phyloP scores from a whole-genome alignment of 805 yeast genomes.

The Hemisphaericaspora nanyangensis region DNA sequence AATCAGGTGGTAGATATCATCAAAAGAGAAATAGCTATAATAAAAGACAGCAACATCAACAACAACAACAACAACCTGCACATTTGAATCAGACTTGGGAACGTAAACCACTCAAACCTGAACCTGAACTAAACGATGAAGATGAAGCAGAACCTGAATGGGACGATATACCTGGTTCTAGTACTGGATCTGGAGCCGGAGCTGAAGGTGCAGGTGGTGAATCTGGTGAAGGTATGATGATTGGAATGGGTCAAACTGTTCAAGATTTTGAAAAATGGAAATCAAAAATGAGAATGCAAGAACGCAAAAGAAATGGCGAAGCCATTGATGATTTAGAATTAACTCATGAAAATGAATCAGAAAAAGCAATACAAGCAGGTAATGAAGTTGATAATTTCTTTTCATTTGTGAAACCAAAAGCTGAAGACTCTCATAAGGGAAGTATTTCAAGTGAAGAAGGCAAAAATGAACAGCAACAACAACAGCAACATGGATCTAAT shows the following conservation, averaged over 20 bases:
- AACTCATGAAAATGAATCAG: conserved; percentile 11
- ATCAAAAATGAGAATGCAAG: conserved; percentile 48
- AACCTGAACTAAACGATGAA: conserved; percentile 18
- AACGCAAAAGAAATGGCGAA: conserved; percentile 45
- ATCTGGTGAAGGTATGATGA: conserved; percentile 9
- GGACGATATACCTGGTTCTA: conserved; percentile 19
- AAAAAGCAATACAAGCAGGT: conserved; percentile 27
- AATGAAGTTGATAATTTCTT: conserved; percentile 44
- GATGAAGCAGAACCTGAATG: conserved; percentile 39
- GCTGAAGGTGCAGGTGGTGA: conserved; percentile 17
- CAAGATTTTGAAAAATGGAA: conserved; percentile 62
- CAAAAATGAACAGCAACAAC: conserved; percentile 3
- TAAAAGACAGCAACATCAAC: conserved; percentile 10
- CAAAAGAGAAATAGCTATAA: conserved; percentile 15
- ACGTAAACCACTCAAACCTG: conserved; percentile 17
- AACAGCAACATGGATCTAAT: conserved; percentile 1
- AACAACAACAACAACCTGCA: background rate
- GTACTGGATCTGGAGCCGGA: conserved; percentile 12
- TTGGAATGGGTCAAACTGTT: conserved; percentile 45
- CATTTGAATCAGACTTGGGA: conserved; percentile 28
- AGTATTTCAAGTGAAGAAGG: background rate
- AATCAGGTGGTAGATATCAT: conserved; percentile 8
- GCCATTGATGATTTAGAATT: conserved; percentile 10
- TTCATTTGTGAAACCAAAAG: conserved; percentile 35
- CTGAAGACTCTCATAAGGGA: conserved; percentile 8